Evolutionary conservation across 371 early-diverging fungal genomes (phyloP).

Genomic region (Rhizopus arrhizus): DNA sequence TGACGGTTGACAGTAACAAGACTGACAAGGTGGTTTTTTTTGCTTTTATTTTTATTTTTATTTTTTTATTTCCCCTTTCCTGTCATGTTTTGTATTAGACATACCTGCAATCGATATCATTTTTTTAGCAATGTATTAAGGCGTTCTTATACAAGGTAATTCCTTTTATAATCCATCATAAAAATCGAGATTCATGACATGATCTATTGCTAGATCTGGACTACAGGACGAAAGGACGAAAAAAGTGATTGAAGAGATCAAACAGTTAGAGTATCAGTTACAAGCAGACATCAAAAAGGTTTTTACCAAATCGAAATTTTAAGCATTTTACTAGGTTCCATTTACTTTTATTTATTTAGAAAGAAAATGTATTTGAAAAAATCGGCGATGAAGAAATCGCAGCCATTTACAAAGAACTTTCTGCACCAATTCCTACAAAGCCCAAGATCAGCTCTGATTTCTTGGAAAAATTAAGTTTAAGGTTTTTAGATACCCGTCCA

Average conservation of each 20-base stretch:
- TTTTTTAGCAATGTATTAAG: not conserved
- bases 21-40: not conserved
- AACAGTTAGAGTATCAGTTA: slow-evolving; percentile 31
- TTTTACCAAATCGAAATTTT: not conserved
- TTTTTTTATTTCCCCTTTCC: not conserved
- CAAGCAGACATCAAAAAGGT: slow-evolving; percentile 18
- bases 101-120: not conserved
- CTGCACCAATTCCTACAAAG: slow-evolving; percentile 28
- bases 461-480: slow-evolving; percentile 44
- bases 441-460: slow-evolving; percentile 54
- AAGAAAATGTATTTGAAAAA: slow-evolving; percentile 15
- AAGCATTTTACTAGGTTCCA: too few species aligned
- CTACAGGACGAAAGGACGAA: slow-evolving; percentile 33
- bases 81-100: slow-evolving; percentile 6
- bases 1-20: slow-evolving; percentile 1
- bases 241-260: slow-evolving; percentile 36
- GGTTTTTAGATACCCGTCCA: slow-evolving; percentile 48
- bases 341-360: slow-evolving; percentile 1
- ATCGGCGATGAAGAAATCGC: slow-evolving; percentile 32
- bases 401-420: slow-evolving; percentile 36
- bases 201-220: slow-evolving; percentile 9
- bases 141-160: slow-evolving; percentile 18
- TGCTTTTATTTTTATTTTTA: not conserved
- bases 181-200: not conserved
- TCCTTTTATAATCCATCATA: not conserved